A percentile compares a stretch with the other conserved stretches of the same genome.
These are phyloP conservation scores for Vitis hybrid DNA, from an alignment of 177 flowering plant genomes.

Conservation along the genomic window DNA sequence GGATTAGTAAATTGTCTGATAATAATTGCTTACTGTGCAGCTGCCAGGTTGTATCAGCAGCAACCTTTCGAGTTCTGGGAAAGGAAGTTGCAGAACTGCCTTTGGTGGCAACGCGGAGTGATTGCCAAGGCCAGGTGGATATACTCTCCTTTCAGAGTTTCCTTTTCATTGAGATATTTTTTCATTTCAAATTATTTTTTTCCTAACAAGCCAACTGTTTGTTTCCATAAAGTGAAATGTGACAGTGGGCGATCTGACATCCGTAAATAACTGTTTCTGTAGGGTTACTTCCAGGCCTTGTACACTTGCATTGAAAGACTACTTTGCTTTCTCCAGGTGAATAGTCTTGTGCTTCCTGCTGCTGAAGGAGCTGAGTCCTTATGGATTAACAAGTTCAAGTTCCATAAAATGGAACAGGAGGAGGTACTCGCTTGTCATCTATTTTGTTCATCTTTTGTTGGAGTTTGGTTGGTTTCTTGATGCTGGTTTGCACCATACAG, in stretches of 20 bases:
- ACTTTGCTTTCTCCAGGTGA: too few species aligned
- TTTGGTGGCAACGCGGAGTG: slow-evolving; percentile 77
- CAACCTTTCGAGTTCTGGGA: slow-evolving; percentile 73
- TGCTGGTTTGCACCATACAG: too few species aligned
- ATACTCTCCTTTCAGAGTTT: neutral
- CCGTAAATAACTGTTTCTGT: slow-evolving; percentile 6
- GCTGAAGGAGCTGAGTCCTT: too few species aligned
- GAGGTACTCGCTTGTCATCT: neutral
- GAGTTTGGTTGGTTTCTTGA: too few species aligned
- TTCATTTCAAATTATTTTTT: neutral
- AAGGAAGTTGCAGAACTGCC: slow-evolving; percentile 89
- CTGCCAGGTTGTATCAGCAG: slow-evolving; percentile 73
- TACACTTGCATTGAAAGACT: neutral
- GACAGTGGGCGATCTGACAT: neutral
- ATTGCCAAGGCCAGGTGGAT: slow-evolving; percentile 72
- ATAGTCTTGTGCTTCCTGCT: too few species aligned
- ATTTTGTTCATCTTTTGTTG: neutral
- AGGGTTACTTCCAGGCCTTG: slow-evolving; percentile 80
- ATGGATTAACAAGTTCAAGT: too few species aligned
- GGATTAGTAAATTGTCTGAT: neutral
- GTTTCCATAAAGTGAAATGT: neutral
- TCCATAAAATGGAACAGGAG: too few species aligned
- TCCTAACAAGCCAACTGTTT: neutral
- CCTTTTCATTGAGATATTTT: neutral
- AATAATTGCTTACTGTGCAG: slow-evolving; percentile 39